These are phyloP conservation scores for Pelargonium fulgidum DNA, from an alignment of 441 rosid genomes.

Conservation along the genomic window DNA sequence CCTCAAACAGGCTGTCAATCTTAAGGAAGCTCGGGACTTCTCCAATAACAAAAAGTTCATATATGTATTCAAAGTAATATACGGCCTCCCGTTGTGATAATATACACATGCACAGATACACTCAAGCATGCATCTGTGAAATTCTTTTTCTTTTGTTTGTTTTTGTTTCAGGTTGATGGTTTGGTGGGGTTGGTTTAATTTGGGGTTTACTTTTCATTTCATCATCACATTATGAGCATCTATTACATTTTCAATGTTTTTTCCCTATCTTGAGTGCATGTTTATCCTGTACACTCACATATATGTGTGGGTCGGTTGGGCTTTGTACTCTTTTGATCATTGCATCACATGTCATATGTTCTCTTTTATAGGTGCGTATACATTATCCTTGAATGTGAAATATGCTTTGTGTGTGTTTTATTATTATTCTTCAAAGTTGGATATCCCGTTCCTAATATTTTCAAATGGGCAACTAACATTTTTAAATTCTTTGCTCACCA, in stretches of 20 bases:
- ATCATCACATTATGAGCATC: background rate
- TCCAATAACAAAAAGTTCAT: constrained; percentile 65
- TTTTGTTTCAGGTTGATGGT: constrained; percentile 1
- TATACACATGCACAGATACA: background rate
- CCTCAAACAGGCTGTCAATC: constrained; percentile 68
- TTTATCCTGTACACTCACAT: background rate
- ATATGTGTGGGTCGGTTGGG: background rate
- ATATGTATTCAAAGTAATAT: constrained; percentile 81
- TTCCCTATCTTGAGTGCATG: background rate
- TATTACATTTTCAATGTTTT: background rate
- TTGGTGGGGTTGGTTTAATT: background rate
- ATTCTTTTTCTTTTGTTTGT: background rate
- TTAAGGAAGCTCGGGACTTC: constrained; percentile 95
- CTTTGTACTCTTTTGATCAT: background rate
- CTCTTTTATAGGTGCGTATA: background rate
- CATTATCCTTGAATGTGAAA: background rate
- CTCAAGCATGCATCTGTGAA: background rate
- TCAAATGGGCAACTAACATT: constrained; percentile 24
- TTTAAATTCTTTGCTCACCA: constrained; percentile 35
- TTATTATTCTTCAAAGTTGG: constrained; percentile 3
- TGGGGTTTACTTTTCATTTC: background rate
- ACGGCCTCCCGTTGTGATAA: constrained; percentile 1
- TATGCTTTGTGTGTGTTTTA: background rate
- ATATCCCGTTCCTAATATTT: constrained; percentile 16
- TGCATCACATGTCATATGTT: background rate